Conservation (phyloP, 176 grass and related monocot genomes). For the Phragmites australis region DNA sequence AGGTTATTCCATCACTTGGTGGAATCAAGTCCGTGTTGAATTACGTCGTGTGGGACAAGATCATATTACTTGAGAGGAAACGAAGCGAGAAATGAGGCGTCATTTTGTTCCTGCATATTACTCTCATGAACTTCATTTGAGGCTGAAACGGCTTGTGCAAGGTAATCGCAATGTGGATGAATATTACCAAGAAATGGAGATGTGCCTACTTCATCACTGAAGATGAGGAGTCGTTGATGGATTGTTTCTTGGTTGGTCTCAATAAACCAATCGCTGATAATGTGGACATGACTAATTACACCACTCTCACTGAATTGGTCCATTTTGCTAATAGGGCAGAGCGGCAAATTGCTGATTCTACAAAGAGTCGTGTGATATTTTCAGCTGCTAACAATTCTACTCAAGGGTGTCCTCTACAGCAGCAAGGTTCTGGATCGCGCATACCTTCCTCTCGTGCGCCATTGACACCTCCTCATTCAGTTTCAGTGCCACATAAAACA, state of each 20-base stretch:
- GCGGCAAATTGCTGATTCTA: neutral
- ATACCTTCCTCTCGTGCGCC: neutral
- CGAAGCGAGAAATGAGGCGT: neutral
- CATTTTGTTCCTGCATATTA: constrained; percentile 11
- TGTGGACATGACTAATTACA: neutral
- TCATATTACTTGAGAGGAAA: neutral
- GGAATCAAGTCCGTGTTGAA: neutral
- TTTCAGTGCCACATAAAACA: neutral
- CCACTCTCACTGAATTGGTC: neutral
- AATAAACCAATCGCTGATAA: neutral
- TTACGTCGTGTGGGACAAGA: neutral
- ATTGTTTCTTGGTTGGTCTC: neutral
- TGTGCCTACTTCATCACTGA: neutral
- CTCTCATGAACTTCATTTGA: neutral
- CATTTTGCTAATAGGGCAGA: neutral
- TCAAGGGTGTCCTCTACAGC: no score
- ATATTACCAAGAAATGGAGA: neutral
- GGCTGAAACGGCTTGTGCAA: neutral
- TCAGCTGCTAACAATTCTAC: no score
- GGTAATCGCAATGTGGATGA: neutral
- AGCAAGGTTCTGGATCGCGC: no score
- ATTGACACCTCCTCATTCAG: neutral
- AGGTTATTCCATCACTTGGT: constrained; percentile 3
- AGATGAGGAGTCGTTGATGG: neutral
- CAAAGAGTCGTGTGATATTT: no score